Conservation (phyloP, 148 eudicot genomes). For the Rhododendron ferrugineum region DNA sequence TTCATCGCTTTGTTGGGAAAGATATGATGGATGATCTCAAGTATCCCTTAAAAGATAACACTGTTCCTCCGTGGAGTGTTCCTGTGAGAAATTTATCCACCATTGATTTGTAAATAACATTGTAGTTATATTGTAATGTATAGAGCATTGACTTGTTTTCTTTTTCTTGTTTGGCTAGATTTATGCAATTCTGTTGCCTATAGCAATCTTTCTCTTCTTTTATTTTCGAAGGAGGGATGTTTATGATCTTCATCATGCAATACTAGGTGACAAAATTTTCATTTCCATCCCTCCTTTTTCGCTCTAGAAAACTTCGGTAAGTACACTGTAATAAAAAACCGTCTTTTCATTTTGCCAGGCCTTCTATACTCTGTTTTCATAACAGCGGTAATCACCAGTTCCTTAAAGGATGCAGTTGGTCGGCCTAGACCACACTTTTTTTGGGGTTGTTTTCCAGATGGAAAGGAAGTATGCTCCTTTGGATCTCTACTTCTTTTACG, state of each 20-base stretch:
- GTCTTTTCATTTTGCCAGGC: constrained; percentile 19
- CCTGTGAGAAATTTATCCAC: constrained; percentile 32
- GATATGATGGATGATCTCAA: constrained; percentile 48
- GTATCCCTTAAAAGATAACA: constrained; percentile 43
- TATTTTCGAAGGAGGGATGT: constrained; percentile 42
- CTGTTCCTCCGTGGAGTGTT: constrained; percentile 47
- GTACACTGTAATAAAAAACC: neutral
- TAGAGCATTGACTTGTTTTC: neutral
- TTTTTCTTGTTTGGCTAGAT: constrained; percentile 18
- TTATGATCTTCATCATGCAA: constrained; percentile 49
- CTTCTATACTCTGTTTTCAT: constrained; percentile 29
- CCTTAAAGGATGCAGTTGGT: constrained; percentile 41
- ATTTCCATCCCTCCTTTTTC: neutral
- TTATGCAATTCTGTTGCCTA: constrained; percentile 39
- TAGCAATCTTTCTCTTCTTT: constrained; percentile 27
- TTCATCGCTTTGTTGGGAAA: constrained; percentile 40
- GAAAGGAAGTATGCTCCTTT: constrained; percentile 31
- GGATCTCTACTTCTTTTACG: neutral
- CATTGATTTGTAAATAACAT: too few species aligned
- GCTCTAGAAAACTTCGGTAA: neutral
- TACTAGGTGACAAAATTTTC: constrained; percentile 30
- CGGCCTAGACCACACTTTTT: constrained; percentile 48
- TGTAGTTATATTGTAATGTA: neutral
- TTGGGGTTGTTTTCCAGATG: constrained; percentile 56
- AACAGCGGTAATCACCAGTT: constrained; percentile 31